A percentile compares a stretch with the other conserved stretches of the same genome.
Conservation (phyloP, 2,329 filamentous ascomycete species). For the Myriosclerotinia curreyana region DNA sequence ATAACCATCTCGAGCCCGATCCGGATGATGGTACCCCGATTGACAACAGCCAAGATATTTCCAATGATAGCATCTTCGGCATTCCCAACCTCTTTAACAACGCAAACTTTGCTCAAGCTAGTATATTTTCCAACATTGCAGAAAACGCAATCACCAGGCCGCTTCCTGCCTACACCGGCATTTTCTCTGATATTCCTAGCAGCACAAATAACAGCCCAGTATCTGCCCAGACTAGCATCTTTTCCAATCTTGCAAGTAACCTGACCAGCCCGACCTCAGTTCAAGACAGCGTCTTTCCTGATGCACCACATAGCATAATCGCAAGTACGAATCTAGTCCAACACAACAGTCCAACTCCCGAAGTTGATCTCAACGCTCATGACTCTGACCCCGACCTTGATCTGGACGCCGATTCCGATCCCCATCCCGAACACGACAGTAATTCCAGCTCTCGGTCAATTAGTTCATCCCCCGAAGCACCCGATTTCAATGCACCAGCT, state of each 20-base stretch:
- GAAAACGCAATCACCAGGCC: not conserved
- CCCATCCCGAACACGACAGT: not conserved
- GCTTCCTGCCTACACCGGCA: not conserved
- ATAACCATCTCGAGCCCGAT: not conserved
- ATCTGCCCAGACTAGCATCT: not conserved
- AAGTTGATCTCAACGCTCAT: not conserved
- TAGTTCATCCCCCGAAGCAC: conserved; percentile 34
- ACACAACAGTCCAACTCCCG: not conserved
- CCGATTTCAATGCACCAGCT: conserved; percentile 30
- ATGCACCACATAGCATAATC: not conserved
- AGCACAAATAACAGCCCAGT: not conserved
- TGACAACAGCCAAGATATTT: not conserved
- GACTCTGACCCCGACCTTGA: not conserved
- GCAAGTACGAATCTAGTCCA: not conserved
- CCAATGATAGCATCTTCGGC: conserved; percentile 1
- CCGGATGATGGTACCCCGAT: not conserved
- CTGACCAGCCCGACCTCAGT: not conserved
- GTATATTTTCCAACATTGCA: not conserved
- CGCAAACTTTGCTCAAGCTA: conserved; percentile 4
- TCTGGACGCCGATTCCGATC: not conserved
- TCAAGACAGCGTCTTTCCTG: not conserved
- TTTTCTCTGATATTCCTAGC: not conserved
- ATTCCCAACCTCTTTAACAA: conserved; percentile 9
- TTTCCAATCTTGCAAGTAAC: not conserved
- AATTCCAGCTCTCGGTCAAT: not conserved